Conservation (phyloP, 306 rosid genomes). For the Quercus bicolor region DNA sequence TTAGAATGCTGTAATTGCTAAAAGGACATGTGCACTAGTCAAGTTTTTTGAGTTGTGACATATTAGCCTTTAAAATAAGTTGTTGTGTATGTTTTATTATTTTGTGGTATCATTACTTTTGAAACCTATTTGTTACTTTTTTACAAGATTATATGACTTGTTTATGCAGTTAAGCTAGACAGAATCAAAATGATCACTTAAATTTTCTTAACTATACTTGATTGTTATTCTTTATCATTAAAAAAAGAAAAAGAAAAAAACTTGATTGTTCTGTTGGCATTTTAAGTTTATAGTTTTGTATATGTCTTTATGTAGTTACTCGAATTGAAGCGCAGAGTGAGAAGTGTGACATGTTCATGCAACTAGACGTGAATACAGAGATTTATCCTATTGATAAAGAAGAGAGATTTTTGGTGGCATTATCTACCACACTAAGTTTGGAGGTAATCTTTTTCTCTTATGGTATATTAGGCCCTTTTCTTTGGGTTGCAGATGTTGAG, state of each 20-base stretch:
- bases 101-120: not conserved
- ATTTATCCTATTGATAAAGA: conserved; percentile 63
- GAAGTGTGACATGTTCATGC: conserved; percentile 60
- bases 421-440: conserved; percentile 69
- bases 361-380: conserved; percentile 74
- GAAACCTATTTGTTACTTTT: not conserved
- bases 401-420: conserved; percentile 65
- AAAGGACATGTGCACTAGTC: not conserved
- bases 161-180: not conserved
- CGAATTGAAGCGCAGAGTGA: conserved; percentile 74
- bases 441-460: conserved; percentile 44
- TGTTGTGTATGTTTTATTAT: not conserved
- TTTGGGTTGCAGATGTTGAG: not conserved
- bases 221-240: not conserved
- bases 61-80: not conserved
- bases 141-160: not conserved
- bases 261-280: not conserved
- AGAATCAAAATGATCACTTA: not conserved
- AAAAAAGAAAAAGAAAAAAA: not conserved
- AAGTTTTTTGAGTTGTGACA: conserved; percentile 2
- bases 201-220: not conserved
- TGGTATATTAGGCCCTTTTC: not conserved
- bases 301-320: conserved; percentile 46
- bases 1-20: not conserved
- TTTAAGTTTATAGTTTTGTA: conserved; percentile 1